Evolutionary conservation across 2,329 filamentous ascomycete genomes (phyloP).

Genomic region (Alternaria arborescens): DNA sequence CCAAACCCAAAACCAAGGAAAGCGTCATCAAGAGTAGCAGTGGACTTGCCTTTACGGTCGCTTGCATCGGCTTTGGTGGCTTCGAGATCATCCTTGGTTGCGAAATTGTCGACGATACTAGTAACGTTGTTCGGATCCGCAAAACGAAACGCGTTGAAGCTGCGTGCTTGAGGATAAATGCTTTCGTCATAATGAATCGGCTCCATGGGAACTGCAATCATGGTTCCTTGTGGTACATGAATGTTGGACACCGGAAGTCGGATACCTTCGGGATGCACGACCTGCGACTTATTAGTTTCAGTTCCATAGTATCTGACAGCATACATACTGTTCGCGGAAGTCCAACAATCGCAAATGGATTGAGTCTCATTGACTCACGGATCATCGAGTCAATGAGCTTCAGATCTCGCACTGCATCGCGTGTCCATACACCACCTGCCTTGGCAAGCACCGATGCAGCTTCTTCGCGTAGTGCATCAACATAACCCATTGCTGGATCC

Average conservation of each 20-base stretch:
- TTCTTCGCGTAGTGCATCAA: slow-evolving; percentile 23
- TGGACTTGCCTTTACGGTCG: slow-evolving; percentile 22
- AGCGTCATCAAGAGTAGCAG: slow-evolving; percentile 25
- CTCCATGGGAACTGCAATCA: slow-evolving; percentile 25
- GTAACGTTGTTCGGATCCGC: slow-evolving; percentile 17
- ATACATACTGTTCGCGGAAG: slow-evolving; percentile 23
- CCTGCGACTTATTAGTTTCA: slow-evolving; percentile 12
- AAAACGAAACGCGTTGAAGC: slow-evolving; percentile 27
- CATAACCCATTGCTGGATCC: slow-evolving; percentile 19
- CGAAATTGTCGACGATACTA: slow-evolving; percentile 24
- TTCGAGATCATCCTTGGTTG: slow-evolving; percentile 22
- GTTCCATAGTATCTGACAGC: background rate
- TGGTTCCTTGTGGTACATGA: slow-evolving; percentile 21
- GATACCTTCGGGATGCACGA: slow-evolving; percentile 22
- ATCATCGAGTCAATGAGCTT: slow-evolving; percentile 26
- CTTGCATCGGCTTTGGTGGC: slow-evolving; percentile 6
- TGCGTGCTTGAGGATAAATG: slow-evolving; percentile 23
- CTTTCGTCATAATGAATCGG: slow-evolving; percentile 22
- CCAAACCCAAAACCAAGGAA: slow-evolving; percentile 30
- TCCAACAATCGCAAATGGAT: slow-evolving; percentile 21
- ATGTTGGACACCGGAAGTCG: slow-evolving; percentile 13
- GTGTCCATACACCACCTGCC: slow-evolving; percentile 19
- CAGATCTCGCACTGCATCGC: slow-evolving; percentile 21
- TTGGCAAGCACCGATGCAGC: slow-evolving; percentile 16
- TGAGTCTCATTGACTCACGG: slow-evolving; percentile 27